Conservation (phyloP, 2,329 filamentous ascomycete species). For the Plectosphaerella sp. region DNA sequence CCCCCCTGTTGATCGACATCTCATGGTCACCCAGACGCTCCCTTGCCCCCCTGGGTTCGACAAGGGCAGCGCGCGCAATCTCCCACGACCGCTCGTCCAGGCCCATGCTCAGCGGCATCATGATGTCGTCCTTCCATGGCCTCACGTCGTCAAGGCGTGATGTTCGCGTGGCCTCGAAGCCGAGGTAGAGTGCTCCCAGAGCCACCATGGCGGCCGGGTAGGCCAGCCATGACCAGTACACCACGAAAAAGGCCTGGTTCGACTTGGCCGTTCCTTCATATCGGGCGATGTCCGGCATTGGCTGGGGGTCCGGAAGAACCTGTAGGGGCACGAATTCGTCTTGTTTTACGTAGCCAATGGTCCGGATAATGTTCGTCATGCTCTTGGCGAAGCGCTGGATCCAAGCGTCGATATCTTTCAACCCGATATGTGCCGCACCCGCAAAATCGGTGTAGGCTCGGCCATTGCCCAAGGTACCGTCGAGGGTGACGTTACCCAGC, state of each 20-base stretch:
- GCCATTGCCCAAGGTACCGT: neutral
- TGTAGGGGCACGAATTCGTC: neutral
- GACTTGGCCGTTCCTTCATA: neutral
- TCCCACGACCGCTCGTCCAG: neutral
- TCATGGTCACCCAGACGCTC: neutral
- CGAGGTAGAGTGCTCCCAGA: neutral
- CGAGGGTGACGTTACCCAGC: neutral
- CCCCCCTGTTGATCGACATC: neutral
- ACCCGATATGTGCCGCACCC: neutral
- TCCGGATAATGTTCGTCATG: neutral
- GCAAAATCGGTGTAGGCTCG: neutral
- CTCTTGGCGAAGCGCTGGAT: neutral
- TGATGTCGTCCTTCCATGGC: neutral
- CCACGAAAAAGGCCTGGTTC: neutral
- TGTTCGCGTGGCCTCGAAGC: neutral
- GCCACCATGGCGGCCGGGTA: neutral
- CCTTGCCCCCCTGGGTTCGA: neutral
- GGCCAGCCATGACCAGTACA: neutral
- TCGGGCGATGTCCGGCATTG: neutral
- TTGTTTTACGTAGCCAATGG: neutral
- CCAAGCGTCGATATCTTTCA: neutral
- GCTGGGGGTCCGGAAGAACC: neutral
- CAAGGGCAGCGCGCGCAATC: neutral
- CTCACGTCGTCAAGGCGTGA: conserved; percentile 21
- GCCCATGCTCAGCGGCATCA: neutral